Evolutionary conservation across 352 stramenopile species (phyloP).

Genomic region (Pelagophyceae sp.): DNA sequence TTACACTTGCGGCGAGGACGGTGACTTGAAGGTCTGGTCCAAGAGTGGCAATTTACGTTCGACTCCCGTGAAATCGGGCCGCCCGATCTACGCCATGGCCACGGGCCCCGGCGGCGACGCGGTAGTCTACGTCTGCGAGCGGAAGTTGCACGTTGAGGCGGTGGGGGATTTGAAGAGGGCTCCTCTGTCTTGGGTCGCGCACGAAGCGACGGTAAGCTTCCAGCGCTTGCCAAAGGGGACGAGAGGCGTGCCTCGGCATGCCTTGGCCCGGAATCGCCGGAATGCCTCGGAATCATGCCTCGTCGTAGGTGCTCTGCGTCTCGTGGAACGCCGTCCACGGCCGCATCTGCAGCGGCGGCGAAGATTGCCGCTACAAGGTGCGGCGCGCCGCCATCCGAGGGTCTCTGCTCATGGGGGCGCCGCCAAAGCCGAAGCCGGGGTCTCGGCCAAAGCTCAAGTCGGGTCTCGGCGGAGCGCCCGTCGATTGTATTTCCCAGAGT

Average conservation of each 20-base stretch:
- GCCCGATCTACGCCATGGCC: slow-evolving; percentile 18
- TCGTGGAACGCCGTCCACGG: slow-evolving; percentile 85
- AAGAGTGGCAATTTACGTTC: slow-evolving; percentile 53
- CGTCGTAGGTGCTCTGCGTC: slow-evolving; percentile 75
- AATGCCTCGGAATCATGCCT: no score
- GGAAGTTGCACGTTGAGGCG: neutral
- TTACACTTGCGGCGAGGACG: slow-evolving; percentile 77
- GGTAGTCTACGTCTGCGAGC: slow-evolving; percentile 18
- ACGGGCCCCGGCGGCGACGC: slow-evolving; percentile 20
- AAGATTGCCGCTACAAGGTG: slow-evolving; percentile 76
- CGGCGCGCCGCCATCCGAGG: no score
- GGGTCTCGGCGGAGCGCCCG: slow-evolving; percentile 8
- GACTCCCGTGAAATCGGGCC: neutral
- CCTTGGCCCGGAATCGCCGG: no score
- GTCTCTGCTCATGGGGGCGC: no score
- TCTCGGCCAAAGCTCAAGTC: neutral
- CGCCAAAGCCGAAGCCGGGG: neutral
- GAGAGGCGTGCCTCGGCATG: no score
- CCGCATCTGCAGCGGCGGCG: slow-evolving; percentile 74
- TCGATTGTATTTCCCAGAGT: slow-evolving; percentile 12
- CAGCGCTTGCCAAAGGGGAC: no score
- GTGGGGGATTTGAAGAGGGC: slow-evolving; percentile 27
- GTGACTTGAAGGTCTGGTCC: slow-evolving; percentile 81
- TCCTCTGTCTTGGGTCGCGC: slow-evolving; percentile 68
- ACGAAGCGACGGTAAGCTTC: slow-evolving; percentile 75